Base-by-base conservation (phyloP, 2,329 filamentous ascomycete species). In the Fusarium pseudoanthophilum region DNA sequence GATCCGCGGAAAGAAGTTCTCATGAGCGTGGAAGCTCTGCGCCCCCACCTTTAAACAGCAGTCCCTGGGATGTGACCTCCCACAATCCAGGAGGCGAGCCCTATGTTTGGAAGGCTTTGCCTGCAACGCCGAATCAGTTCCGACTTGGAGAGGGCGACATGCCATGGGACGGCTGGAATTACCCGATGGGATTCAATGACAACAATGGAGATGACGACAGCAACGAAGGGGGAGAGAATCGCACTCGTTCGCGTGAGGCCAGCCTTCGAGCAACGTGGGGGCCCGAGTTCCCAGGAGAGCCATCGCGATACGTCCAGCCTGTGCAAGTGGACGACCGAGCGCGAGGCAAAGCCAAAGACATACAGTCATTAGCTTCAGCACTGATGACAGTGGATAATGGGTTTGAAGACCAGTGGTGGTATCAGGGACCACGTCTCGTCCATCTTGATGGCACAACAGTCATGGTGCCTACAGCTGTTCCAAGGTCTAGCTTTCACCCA, bases 401-500 rank as follows among this genome's bases (percentile, higher is more conserved):
- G 5, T 89, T 89, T 71, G 87, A 89, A 79, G 85, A 86, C 69
- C 87, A 89, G 77, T 88, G 87, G 87, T 89, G 87, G 87, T 85
- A 88, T 72, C 85, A 86, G 69, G 87, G 86, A 2, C 61, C 78
- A 42, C 77, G 78, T 7, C 67, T 79, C 11, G 76, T 77, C 55
- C 77, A 77, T 34, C 62, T 77, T 11, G 56, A 71, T 14, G 77
- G 77, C 34, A 71, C 68, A 28, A 67, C 69, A 32, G 59, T 73
- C 24, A 46, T 78, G 24, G 63, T 73, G 24, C 71, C 74, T 28
- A 67, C 72, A 30, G 51, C 69, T 30, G 64, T 73, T 45, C 61
- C 74, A 16, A 59, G 59, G 13, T 67, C 67, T 24, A 69, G 48
- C 46, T 60, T 60, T 21, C 66, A 73, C 32, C 62, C 67, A 7